These are phyloP conservation scores for Geranium incanum DNA, from an alignment of 441 rosid species.

Conservation along the genomic window DNA sequence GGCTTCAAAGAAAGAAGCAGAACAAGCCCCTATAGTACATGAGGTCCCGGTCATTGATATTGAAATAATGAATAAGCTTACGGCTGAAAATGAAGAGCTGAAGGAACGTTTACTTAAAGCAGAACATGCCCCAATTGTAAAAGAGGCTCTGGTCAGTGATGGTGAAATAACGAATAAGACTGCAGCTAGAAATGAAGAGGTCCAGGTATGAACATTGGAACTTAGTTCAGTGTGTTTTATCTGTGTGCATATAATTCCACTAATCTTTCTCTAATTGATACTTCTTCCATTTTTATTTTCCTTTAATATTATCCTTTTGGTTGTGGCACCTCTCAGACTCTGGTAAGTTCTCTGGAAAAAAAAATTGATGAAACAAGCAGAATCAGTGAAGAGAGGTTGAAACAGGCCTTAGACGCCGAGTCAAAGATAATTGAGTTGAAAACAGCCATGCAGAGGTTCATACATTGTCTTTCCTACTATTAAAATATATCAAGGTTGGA, in stretches of 20 bases:
- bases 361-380: constrained; percentile 50
- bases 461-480: constrained; percentile 12
- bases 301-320: constrained; percentile 16
- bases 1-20: constrained; percentile 38
- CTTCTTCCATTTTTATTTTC: constrained; percentile 1
- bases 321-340: constrained; percentile 39
- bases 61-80: constrained; percentile 49
- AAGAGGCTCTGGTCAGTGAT: constrained; percentile 27
- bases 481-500: constrained; percentile 1
- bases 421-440: constrained; percentile 71
- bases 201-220: constrained; percentile 48
- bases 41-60: constrained; percentile 50
- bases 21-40: constrained; percentile 29
- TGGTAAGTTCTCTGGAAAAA: constrained; percentile 5
- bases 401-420: constrained; percentile 73
- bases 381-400: constrained; percentile 72
- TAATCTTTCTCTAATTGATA: neutral
- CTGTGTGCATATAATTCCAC: neutral
- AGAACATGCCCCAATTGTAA: constrained; percentile 26
- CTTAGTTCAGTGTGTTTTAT: neutral
- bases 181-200: constrained; percentile 68
- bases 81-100: constrained; percentile 77
- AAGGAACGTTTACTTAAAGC: constrained; percentile 38
- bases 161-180: constrained; percentile 50
- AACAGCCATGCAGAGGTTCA: constrained; percentile 74